phyloP scores from a whole-genome alignment of 345 rosid species.

The Psidium guajava region DNA sequence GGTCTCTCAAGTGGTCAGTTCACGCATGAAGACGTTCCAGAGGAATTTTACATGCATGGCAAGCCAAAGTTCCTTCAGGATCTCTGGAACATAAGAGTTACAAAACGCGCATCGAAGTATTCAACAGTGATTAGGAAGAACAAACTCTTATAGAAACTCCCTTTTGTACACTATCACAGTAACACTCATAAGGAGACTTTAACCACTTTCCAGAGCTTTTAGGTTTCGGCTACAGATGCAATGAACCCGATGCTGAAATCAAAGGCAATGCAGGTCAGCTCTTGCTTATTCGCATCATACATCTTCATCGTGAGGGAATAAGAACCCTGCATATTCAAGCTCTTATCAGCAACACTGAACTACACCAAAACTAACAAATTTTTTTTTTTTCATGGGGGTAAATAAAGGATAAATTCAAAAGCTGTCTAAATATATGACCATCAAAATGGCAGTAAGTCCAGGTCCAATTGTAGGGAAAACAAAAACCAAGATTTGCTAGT shows the following conservation, averaged over 20 bases:
- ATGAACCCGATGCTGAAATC: conserved; percentile 58
- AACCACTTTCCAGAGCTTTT: conserved; percentile 2
- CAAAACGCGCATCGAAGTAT: background rate
- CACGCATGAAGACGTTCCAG: background rate
- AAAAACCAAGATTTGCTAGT: background rate
- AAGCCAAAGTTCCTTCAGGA: background rate
- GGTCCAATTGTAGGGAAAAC: background rate
- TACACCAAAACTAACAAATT: background rate
- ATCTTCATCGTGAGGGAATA: conserved; percentile 89
- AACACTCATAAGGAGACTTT: background rate
- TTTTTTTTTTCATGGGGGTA: background rate
- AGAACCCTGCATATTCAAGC: conserved; percentile 45
- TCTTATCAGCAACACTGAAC: background rate
- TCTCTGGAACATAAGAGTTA: background rate
- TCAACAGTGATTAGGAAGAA: background rate
- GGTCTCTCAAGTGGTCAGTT: background rate
- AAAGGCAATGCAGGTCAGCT: conserved; percentile 74
- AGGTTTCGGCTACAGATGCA: conserved; percentile 50
- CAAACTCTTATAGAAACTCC: background rate
- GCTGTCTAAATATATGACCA: background rate
- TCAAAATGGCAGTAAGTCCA: background rate
- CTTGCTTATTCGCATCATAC: conserved; percentile 30
- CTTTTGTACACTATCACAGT: background rate
- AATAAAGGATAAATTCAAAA: background rate
- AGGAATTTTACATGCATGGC: background rate